Conservation (phyloP, 495 filamentous ascomycete species). For the Aspergillus sparsus region DNA sequence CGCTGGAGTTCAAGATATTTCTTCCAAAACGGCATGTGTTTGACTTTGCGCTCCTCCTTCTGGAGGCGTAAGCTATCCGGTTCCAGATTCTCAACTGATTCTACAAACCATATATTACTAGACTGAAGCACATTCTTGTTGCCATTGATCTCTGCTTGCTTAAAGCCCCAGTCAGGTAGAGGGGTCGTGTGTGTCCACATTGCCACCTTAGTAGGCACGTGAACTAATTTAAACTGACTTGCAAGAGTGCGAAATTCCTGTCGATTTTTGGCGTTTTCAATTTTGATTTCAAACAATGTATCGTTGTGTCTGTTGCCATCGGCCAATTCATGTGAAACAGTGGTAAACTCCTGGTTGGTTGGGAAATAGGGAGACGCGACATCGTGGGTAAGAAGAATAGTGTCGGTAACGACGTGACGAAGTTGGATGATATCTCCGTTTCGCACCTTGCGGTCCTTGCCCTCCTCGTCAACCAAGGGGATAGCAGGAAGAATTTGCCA, state of each 20-base stretch:
- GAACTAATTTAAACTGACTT: conserved; percentile 91
- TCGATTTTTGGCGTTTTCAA: conserved; percentile 80
- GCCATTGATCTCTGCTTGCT: conserved; percentile 98
- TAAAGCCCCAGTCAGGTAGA: conserved; percentile 93
- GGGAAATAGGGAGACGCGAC: conserved; percentile 97
- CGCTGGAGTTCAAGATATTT: conserved; percentile 97
- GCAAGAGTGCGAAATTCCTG: conserved; percentile 88
- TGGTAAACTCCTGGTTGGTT: conserved; percentile 98
- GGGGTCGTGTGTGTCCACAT: conserved; percentile 98
- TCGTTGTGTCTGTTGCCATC: conserved; percentile 81
- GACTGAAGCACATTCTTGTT: conserved; percentile 92
- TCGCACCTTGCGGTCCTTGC: conserved; percentile 62
- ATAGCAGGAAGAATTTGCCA: conserved; percentile 85
- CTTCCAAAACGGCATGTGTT: conserved; percentile 79
- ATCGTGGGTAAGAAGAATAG: conserved; percentile 90
- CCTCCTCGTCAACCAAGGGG: conserved; percentile 52
- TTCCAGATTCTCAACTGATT: conserved; percentile 80
- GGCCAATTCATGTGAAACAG: conserved; percentile 69
- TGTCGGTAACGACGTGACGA: conserved; percentile 83
- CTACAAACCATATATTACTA: conserved; percentile 93
- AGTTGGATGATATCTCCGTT: conserved; percentile 89
- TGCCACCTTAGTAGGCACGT: conserved; percentile 89
- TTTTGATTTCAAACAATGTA: conserved; percentile 87
- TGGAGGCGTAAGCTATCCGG: conserved; percentile 66
- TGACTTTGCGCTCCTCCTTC: conserved; percentile 73